These are phyloP conservation scores for Chrysanthemum seticuspe DNA, from an alignment of 129 eudicot species.

Conservation along the genomic window DNA sequence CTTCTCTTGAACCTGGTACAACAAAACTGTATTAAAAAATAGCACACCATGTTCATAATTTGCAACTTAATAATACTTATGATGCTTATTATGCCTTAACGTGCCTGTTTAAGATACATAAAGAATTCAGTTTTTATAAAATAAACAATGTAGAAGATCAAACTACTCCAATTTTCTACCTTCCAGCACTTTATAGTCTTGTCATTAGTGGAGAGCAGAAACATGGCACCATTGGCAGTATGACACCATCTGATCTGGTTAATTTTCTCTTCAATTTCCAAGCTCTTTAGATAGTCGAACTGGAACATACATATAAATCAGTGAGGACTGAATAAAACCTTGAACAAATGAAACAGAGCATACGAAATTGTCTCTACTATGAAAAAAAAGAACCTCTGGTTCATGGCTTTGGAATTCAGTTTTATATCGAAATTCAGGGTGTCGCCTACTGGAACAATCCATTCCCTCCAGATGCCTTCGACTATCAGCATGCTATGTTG, in stretches of 20 bases:
- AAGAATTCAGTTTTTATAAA: background rate
- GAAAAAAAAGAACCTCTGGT: constrained; percentile 1
- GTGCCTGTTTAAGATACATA: background rate
- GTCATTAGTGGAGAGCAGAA: constrained; percentile 87
- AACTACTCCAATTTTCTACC: constrained; percentile 36
- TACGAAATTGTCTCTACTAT: too few relatives aligned
- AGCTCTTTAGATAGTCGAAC: constrained; percentile 95
- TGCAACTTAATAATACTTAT: background rate
- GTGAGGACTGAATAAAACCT: too few relatives aligned
- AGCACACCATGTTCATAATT: background rate
- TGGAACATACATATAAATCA: constrained; percentile 37
- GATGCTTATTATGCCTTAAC: background rate
- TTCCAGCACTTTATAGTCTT: constrained; percentile 49
- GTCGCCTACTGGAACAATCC: constrained; percentile 3
- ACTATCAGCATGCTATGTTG: constrained; percentile 2
- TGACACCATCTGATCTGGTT: constrained; percentile 96
- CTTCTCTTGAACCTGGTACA: constrained; percentile 89
- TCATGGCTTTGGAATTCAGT: constrained; percentile 9
- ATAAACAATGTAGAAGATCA: background rate
- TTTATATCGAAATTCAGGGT: constrained; percentile 8
- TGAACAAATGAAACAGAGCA: too few relatives aligned
- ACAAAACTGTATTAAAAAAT: background rate
- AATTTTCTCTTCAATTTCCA: constrained; percentile 94
- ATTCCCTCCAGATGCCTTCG: constrained; percentile 1
- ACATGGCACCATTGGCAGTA: constrained; percentile 65